phyloP scores from a whole-genome alignment of 495 filamentous ascomycete genomes.

The Trichocladium uniseriatum region DNA sequence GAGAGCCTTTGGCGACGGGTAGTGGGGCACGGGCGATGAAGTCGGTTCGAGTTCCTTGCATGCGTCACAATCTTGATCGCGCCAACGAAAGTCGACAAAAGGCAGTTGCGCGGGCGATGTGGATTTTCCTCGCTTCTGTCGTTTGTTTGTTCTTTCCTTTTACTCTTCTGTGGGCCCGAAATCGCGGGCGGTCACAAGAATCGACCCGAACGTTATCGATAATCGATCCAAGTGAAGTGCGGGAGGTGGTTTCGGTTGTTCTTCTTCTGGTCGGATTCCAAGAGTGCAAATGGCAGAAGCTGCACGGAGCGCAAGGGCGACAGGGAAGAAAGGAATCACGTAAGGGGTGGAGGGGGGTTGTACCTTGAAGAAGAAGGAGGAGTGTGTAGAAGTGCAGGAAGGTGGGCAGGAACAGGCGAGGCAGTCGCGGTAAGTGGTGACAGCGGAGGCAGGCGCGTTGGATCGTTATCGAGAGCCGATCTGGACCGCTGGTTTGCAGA shows the following conservation, averaged over 20 bases:
- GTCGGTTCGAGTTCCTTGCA: slow-evolving; percentile 4
- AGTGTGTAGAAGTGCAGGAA: slow-evolving; percentile 2
- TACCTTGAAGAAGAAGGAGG: slow-evolving; percentile 21
- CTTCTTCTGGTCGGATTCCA: not conserved
- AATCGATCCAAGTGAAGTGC: not conserved
- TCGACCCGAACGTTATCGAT: too few relatives aligned
- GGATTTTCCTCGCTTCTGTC: not conserved
- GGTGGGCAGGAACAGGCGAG: slow-evolving; percentile 9
- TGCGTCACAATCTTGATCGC: not conserved
- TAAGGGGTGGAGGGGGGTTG: slow-evolving; percentile 9
- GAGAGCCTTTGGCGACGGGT: not conserved
- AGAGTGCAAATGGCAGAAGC: not conserved
- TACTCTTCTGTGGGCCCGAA: not conserved
- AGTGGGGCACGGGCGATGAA: slow-evolving; percentile 1
- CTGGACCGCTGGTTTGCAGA: slow-evolving; percentile 42
- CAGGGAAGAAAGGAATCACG: not conserved
- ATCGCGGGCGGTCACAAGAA: too few relatives aligned
- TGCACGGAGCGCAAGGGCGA: slow-evolving; percentile 3
- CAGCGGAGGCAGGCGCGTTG: slow-evolving; percentile 32
- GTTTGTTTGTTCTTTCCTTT: not conserved
- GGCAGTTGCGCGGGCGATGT: not conserved
- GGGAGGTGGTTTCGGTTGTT: not conserved
- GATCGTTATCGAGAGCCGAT: slow-evolving; percentile 44
- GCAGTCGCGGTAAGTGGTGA: slow-evolving; percentile 19
- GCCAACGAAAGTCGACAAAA: not conserved